Base-by-base conservation (phyloP, 78 protist species). In the Dictyostelium intermedium region DNA sequence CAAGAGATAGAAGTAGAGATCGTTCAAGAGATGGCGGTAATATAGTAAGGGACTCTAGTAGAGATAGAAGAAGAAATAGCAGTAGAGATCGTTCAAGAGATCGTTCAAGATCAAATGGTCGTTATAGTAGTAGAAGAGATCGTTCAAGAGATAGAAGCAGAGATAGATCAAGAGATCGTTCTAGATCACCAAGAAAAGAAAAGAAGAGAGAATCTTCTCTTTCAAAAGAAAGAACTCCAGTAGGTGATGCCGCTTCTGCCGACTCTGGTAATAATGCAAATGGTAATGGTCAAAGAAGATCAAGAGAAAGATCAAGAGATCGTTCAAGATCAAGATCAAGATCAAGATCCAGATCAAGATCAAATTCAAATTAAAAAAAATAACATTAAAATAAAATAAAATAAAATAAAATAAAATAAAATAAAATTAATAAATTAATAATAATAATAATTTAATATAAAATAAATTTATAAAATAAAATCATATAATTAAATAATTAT, bases 1-100 rank as follows among this genome's bases (percentile, higher is more conserved):
- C 79, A 25, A 85, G 91, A 74, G 77, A 70, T 32, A 25, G 77
- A 30, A 27, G 37, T 32, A 70, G 77, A 70, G 77, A 70, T 70
- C 30, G 77, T 27, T 85, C 92, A 56, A 86, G 92, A 73, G 84
- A 86, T 77, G 66, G 84, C 43, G 60, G 77, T n/a, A 76, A 39
- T 39, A 39, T 39, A 39, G 4, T 39, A 39, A 39, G 43, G 4
- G 43, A 39, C 43, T 5, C 20, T 32, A 76, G 39, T 32, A 41
- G 82, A 35, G 20, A 76, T 41, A 18, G 37, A 14, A 16, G 9
- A 27, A 32, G 82, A 18, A 18, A 76, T 39, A 76, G 32, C 0
- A 16, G 16, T 32, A 63, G 91, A 84, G 56, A 50, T 32, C 3
- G 14, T 0, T n/a, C 27, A 34, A 87, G 85, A 87, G 84, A 76